Base-by-base conservation (phyloP, 2,329 filamentous ascomycete species). In the Aspergillus sp. region DNA sequence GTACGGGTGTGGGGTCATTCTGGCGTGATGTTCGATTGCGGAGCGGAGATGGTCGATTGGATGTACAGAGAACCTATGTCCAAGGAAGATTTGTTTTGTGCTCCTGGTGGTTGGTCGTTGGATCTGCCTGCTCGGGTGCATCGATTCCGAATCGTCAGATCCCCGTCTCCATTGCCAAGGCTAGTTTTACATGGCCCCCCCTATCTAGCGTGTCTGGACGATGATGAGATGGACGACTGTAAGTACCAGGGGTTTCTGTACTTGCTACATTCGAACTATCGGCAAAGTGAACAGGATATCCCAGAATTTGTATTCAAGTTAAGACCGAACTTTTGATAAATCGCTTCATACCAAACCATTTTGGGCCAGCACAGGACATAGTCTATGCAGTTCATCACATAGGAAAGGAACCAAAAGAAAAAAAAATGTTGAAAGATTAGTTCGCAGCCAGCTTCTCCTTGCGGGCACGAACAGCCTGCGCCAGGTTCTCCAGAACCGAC, bases 401-500 rank as follows among this genome's bases (percentile, higher is more conserved):
- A 26, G 36, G 17, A 33, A 16, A 24, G 17, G 42, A 35, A 41
- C 38, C 30, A 49, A 38, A 22, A 42, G 40, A 36, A 19, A 24
- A 32, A 30, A 45, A 24, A 32, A 30, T 38, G 43, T 4, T 4
- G 17, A 35, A 35, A 32, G 11, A 4, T 38, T 42, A 49, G 22
- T 61, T 54, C 40, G 52, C 56, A 26, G 56, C 58, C 50, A 66
- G 64, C 47, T 76, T 68, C 58, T 79, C 81, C 70, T 89, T 82
- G 64, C 90, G 82, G 69, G 87, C 82, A 68, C 86, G 85, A 49
- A 96, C 90, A 24, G 91, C 89, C 49, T 85, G 81, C 16, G 93
- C 93, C 42, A 99, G 82, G 47, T 79, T 79, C 60, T 88, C 87
- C 10, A 97, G 83, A 2, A 93, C 87, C 0, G 77, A 75, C 63